Base-by-base conservation (phyloP, 805 yeast species). In the Myxozyma sirexii region DNA sequence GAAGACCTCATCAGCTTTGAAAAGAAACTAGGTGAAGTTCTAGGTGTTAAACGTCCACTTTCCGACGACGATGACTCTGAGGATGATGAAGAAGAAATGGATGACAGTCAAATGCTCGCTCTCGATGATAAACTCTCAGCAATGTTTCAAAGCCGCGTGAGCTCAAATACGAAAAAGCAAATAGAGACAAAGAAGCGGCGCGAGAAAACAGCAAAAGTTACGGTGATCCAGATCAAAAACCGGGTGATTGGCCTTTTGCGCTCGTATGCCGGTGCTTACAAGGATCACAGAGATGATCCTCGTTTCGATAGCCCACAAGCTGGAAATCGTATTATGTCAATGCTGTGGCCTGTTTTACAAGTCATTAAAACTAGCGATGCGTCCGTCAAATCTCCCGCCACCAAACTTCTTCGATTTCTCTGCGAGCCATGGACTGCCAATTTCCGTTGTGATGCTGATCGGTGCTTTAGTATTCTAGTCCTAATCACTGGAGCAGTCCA, bases 61-160 rank as follows among this genome's bases (percentile, higher is more conserved):
- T 37, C 48, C 5, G 50, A 53, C 27, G 64, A 44, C 31, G 49
- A 29, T 27, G 55, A 24, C 38, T 42, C 41, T n/a, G n/a, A n/a
- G 5, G 53, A 46, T 38, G 38, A 43, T 10, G 62, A 61, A 33
- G 62, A 56, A 48, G 65, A 56, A 15, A 54, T 58, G 63, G 46
- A 51, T 33, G 67, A 63, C 41, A 66, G 58, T 19, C 66, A 63
- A 43, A 58, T 61, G 65, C 49, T 61, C 17, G 65, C 62, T 7
- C 44, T 61, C 19, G 65, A 61, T 33, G 51, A 27, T 4, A 49
- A 48, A 15, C 43, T 61, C 33, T 54, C 63, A 6, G 49, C 53
- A 2, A 49, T 61, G 59, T 61, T 61, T 47, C 56, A 58, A 26
- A 49, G 50, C 17, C 56, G 65, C 1, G 56, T 58, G 4, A 24